These are phyloP conservation scores for Sistotremastrum niveocremeum DNA, from an alignment of 768 basidiomycete species.

Conservation along the genomic window DNA sequence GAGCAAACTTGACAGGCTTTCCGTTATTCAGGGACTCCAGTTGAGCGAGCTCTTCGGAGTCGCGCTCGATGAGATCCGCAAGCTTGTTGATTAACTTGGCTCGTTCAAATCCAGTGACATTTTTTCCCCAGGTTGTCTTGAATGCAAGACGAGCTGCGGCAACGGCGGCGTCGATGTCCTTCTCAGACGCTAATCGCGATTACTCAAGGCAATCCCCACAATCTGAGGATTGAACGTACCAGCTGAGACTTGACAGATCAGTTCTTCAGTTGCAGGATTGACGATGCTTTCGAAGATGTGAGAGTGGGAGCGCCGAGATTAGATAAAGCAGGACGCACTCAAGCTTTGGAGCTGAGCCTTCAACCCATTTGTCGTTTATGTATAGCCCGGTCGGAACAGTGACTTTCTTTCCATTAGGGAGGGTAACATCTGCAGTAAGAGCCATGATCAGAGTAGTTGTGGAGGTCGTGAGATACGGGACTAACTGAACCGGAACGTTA, in stretches of 20 bases:
- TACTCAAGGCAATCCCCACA: not conserved
- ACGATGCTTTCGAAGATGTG: slow-evolving; percentile 34
- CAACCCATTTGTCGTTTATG: slow-evolving; percentile 81
- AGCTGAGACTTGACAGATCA: slow-evolving; percentile 54
- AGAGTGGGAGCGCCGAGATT: slow-evolving; percentile 3
- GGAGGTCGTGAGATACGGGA: not conserved
- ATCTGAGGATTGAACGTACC: slow-evolving; percentile 21
- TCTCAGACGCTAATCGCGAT: slow-evolving; percentile 35
- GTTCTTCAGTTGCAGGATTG: slow-evolving; percentile 72
- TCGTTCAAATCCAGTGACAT: slow-evolving; percentile 72
- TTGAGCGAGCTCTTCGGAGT: slow-evolving; percentile 69
- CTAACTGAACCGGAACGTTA: too few relatives aligned
- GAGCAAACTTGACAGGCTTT: slow-evolving; percentile 60
- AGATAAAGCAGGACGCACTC: not conserved
- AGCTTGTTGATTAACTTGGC: slow-evolving; percentile 72
- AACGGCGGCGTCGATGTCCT: slow-evolving; percentile 77
- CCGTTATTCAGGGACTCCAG: slow-evolving; percentile 85
- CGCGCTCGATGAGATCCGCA: slow-evolving; percentile 81
- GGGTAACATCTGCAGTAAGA: slow-evolving; percentile 23
- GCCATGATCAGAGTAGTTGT: slow-evolving; percentile 27
- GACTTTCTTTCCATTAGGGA: slow-evolving; percentile 36
- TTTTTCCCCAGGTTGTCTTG: slow-evolving; percentile 80
- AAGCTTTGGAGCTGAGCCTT: too few relatives aligned
- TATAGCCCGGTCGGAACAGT: slow-evolving; percentile 72
- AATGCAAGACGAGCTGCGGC: slow-evolving; percentile 73